These are phyloP conservation scores for Rhizopus stolonifer DNA, from an alignment of 371 early-diverging fungal genomes.

Conservation along the genomic window DNA sequence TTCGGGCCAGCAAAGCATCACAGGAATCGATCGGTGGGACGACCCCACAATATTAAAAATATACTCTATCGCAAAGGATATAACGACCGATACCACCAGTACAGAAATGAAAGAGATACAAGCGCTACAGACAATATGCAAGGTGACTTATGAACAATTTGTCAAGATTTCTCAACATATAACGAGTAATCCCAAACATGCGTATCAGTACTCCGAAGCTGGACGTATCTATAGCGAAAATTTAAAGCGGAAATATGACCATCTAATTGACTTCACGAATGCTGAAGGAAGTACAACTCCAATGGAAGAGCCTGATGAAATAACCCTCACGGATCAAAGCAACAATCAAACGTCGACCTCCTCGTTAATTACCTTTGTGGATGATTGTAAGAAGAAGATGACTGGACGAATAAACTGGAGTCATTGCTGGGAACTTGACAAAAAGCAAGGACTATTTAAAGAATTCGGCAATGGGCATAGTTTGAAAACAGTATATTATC, in stretches of 20 bases:
- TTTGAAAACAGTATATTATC: conserved; percentile 11
- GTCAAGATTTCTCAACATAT: conserved; percentile 4
- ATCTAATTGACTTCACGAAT: conserved; percentile 2
- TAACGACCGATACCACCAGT: conserved; percentile 15
- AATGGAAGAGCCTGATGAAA: conserved; percentile 9
- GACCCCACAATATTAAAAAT: conserved; percentile 19
- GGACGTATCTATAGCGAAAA: conserved; percentile 4
- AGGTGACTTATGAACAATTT: conserved; percentile 7
- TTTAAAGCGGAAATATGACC: conserved; percentile 6
- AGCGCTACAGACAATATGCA: conserved; percentile 10
- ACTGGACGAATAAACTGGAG: conserved; percentile 17
- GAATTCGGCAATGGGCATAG: conserved; percentile 16
- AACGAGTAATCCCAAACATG: conserved; percentile 1
- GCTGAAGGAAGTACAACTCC: conserved; percentile 4
- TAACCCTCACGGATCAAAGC: conserved; percentile 3
- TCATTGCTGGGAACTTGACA: conserved; percentile 17
- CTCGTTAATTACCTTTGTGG: conserved; percentile 11
- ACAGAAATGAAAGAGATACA: conserved; percentile 18
- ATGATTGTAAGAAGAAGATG: conserved; percentile 4
- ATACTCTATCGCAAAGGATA: conserved; percentile 22
- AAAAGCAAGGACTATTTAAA: conserved; percentile 17
- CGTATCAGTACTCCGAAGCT: conserved; percentile 6
- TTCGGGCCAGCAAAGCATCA: conserved; percentile 20
- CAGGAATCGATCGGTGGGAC: conserved; percentile 16
- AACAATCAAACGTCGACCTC: conserved; percentile 2